Conservation (phyloP, 768 basidiomycete species). For the Tulasnella sp. region DNA sequence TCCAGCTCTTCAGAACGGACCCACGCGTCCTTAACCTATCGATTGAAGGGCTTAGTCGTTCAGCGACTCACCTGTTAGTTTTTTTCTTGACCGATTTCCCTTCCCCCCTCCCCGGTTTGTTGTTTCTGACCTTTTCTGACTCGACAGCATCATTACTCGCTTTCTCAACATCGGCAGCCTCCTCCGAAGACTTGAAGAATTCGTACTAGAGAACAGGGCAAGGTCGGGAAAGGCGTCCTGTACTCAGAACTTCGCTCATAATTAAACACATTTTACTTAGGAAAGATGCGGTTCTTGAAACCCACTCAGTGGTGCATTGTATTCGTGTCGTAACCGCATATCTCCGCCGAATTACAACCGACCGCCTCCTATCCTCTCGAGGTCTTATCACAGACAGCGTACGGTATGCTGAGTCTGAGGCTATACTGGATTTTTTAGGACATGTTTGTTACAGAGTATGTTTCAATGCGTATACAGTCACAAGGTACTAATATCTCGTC, state of each 20-base stretch:
- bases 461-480: conserved; percentile 24
- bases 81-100: neutral
- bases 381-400: conserved; percentile 47
- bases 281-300: conserved; percentile 47
- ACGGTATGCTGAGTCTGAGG: conserved; percentile 56
- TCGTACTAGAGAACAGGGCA: conserved; percentile 53
- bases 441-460: conserved; percentile 62
- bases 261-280: conserved; percentile 41
- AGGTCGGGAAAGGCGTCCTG: conserved; percentile 48
- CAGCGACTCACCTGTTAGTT: neutral
- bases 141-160: conserved; percentile 57
- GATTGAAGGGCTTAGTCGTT: neutral
- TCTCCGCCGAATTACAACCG: conserved; percentile 48
- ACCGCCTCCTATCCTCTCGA: conserved; percentile 34
- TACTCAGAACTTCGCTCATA: conserved; percentile 24
- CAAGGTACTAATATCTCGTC: conserved; percentile 37
- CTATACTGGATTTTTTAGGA: conserved; percentile 57
- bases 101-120: neutral
- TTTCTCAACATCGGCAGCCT: conserved; percentile 72
- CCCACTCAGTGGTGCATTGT: conserved; percentile 69
- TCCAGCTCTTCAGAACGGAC: neutral
- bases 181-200: conserved; percentile 64
- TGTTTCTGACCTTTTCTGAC: neutral
- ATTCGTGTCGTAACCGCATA: conserved; percentile 59
- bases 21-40: conserved; percentile 33